Conservation (phyloP, 2,329 filamentous ascomycete species). For the Fusarium sarcochroum region DNA sequence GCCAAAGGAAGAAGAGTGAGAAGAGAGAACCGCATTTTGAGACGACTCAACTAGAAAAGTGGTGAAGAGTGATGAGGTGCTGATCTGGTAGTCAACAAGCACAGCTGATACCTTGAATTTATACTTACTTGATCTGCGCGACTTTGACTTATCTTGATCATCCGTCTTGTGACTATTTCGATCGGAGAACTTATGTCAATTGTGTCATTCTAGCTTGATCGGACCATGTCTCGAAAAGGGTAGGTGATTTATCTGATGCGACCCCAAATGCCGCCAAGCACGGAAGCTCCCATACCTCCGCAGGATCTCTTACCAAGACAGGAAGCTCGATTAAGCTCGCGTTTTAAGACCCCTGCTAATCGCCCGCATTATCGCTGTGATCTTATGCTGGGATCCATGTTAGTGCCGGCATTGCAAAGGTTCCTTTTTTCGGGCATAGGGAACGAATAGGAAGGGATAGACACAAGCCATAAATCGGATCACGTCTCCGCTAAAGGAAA, state of each 20-base stretch:
- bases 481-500: constrained; percentile 21
- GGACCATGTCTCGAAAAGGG: constrained; percentile 31
- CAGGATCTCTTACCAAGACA: constrained; percentile 28
- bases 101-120: background rate
- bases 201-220: constrained; percentile 22
- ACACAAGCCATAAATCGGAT: background rate
- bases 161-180: background rate
- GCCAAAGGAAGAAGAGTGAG: constrained; percentile 31
- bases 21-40: constrained; percentile 27
- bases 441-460: constrained; percentile 5
- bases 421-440: constrained; percentile 13
- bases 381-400: background rate
- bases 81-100: constrained; percentile 1
- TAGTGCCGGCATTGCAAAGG: constrained; percentile 32
- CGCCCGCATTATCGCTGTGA: constrained; percentile 26
- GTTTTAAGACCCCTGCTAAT: background rate
- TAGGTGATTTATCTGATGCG: constrained; percentile 38
- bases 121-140: constrained; percentile 4
- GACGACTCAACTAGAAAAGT: background rate
- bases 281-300: constrained; percentile 39
- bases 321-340: constrained; percentile 18
- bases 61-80: constrained; percentile 16
- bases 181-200: constrained; percentile 31
- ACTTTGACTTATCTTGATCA: background rate
- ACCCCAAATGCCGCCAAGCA: constrained; percentile 26